phyloP scores from a whole-genome alignment of 306 rosid species.

The Rosa rugosa region DNA sequence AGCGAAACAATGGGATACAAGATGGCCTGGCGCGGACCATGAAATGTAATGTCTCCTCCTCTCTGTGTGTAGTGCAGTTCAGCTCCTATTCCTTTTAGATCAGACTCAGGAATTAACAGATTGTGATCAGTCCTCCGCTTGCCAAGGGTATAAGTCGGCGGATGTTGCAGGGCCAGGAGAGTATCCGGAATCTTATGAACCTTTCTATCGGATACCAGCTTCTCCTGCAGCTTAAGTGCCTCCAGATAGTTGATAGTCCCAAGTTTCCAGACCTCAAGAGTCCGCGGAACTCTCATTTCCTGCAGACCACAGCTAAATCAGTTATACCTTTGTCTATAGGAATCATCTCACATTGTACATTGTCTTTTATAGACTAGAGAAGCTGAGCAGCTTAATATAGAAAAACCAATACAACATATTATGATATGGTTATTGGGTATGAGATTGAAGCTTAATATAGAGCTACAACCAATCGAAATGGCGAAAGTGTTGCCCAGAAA shows the following conservation, averaged over 20 bases:
- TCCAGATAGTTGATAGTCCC: slow-evolving; percentile 67
- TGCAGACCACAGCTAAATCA: slow-evolving; percentile 32
- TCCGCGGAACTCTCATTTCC: slow-evolving; percentile 62
- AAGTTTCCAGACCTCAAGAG: slow-evolving; percentile 82
- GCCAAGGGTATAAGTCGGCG: slow-evolving; percentile 86
- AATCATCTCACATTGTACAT: not conserved
- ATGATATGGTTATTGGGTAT: not conserved
- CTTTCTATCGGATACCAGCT: slow-evolving; percentile 65
- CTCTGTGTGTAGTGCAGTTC: slow-evolving; percentile 70
- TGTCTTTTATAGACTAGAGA: too few relatives aligned
- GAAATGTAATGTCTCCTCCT: slow-evolving; percentile 92
- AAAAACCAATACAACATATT: not conserved
- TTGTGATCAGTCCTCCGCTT: slow-evolving; percentile 78
- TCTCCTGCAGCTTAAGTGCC: slow-evolving; percentile 69
- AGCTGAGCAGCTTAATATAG: too few relatives aligned
- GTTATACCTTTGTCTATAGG: not conserved
- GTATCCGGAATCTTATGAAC: slow-evolving; percentile 53
- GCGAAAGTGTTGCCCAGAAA: not conserved
- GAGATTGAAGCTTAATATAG: not conserved
- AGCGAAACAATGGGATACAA: slow-evolving; percentile 80
- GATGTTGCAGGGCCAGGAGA: slow-evolving; percentile 75
- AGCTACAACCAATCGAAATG: not conserved
- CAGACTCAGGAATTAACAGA: slow-evolving; percentile 60
- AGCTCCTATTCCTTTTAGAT: slow-evolving; percentile 69
- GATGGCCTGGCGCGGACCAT: slow-evolving; percentile 88